phyloP scores from a whole-genome alignment of 257 asterid species.

The Fraxinus americana region DNA sequence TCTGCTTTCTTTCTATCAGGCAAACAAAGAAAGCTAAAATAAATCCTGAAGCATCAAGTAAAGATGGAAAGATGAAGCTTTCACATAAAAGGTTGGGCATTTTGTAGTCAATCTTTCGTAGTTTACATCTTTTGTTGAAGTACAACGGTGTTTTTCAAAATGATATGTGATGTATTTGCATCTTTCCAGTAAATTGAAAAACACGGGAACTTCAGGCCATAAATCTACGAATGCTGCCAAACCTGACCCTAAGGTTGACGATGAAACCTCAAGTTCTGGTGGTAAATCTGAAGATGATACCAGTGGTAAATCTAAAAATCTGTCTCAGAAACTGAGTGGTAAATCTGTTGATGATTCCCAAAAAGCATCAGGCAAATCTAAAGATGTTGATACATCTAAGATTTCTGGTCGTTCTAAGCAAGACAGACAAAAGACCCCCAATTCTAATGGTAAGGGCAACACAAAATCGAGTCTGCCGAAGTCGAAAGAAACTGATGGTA shows the following conservation, averaged over 20 bases:
- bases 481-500: constrained; percentile 50
- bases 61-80: constrained; percentile 52
- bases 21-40: constrained; percentile 55
- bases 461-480: constrained; percentile 54
- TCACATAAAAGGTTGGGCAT: constrained; percentile 58
- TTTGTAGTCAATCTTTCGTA: constrained; percentile 4
- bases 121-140: constrained; percentile 3
- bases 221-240: constrained; percentile 53
- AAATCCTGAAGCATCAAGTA: constrained; percentile 48
- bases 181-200: constrained; percentile 53
- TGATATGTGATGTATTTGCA: constrained; percentile 34
- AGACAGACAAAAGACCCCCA: constrained; percentile 43
- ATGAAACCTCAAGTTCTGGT: constrained; percentile 39
- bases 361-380: constrained; percentile 52
- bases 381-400: constrained; percentile 52
- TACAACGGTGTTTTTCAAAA: neutral
- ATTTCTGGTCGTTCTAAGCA: constrained; percentile 48
- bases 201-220: constrained; percentile 47
- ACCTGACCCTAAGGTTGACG: constrained; percentile 43
- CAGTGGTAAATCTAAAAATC: constrained; percentile 34
- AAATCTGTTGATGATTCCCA: constrained; percentile 46
- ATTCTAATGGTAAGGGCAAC: constrained; percentile 55
- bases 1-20: constrained; percentile 44
- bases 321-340: constrained; percentile 25
- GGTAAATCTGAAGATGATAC: constrained; percentile 45